A percentile compares a stretch with the other conserved stretches of the same genome.
phyloP scores from a whole-genome alignment of 202 grass and related monocot genomes.

The Setaria italica region DNA sequence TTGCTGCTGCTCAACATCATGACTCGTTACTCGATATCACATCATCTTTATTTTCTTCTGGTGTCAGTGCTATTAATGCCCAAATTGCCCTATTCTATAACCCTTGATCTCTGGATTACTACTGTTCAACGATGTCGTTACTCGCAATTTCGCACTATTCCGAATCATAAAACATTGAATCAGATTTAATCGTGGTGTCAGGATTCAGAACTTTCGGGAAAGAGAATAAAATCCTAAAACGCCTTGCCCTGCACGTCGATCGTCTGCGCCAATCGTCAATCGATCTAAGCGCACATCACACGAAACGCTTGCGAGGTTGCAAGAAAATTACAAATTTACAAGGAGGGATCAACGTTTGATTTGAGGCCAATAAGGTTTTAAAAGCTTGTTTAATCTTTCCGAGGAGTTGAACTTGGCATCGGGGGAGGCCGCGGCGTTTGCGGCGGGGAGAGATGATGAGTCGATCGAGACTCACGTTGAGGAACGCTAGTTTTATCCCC shows the following conservation, averaged over 20 bases:
- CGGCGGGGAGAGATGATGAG: not conserved
- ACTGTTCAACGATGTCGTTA: not conserved
- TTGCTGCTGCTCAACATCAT: not conserved
- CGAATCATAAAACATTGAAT: not conserved
- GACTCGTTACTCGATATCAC: not conserved
- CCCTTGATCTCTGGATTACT: not conserved
- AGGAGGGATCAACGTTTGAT: not conserved
- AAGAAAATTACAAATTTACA: not conserved
- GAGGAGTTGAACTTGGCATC: conserved; percentile 48
- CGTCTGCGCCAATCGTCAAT: not conserved
- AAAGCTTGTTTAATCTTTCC: conserved; percentile 45
- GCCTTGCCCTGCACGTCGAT: not conserved
- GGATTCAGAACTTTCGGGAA: conserved; percentile 18
- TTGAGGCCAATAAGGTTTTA: not conserved
- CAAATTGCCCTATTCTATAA: not conserved
- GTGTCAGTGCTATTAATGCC: conserved; percentile 41
- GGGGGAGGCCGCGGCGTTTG: not conserved
- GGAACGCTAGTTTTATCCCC: conserved; percentile 31
- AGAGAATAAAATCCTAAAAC: not conserved
- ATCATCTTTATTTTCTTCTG: conserved; percentile 1
- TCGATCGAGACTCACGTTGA: not conserved
- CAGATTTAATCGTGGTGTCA: not conserved
- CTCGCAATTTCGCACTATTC: no score
- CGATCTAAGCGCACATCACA: not conserved
- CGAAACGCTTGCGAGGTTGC: not conserved